Conservation (phyloP, 2,329 filamentous ascomycete genomes). For the Incumbomyces lentus region DNA sequence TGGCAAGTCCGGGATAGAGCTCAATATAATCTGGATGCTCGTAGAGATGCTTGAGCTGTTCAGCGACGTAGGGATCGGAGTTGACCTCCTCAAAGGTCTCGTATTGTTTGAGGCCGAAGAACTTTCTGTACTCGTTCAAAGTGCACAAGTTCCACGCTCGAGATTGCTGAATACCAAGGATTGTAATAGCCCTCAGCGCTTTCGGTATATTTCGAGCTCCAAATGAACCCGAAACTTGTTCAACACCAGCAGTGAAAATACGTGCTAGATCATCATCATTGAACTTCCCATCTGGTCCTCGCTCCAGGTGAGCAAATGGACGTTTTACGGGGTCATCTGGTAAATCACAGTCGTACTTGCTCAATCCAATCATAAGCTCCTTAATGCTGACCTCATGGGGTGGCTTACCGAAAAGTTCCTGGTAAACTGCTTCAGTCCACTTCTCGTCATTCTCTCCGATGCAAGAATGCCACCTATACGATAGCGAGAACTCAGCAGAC, state of each 20-base stretch:
- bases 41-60: slow-evolving; percentile 51
- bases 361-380: slow-evolving; percentile 54
- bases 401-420: slow-evolving; percentile 51
- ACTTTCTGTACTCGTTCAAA: slow-evolving; percentile 75
- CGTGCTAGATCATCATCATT: slow-evolving; percentile 65
- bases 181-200: slow-evolving; percentile 64
- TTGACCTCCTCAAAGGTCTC: slow-evolving; percentile 77
- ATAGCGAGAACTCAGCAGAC: slow-evolving; percentile 77
- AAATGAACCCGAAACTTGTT: slow-evolving; percentile 58
- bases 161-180: slow-evolving; percentile 68
- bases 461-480: slow-evolving; percentile 77
- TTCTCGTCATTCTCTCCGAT: slow-evolving; percentile 64
- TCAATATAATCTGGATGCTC: slow-evolving; percentile 72
- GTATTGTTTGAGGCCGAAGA: slow-evolving; percentile 67
- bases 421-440: slow-evolving; percentile 67
- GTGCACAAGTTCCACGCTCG: slow-evolving; percentile 67
- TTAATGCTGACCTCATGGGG: slow-evolving; percentile 45
- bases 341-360: slow-evolving; percentile 51
- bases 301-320: slow-evolving; percentile 55
- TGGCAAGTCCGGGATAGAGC: slow-evolving; percentile 67
- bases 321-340: slow-evolving; percentile 58
- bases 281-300: slow-evolving; percentile 57
- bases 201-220: slow-evolving; percentile 64
- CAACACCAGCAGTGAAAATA: slow-evolving; percentile 57
- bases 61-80: slow-evolving; percentile 59